Evolutionary conservation across 306 rosid species (phyloP).

Genomic region (Clitoria ternatea): DNA sequence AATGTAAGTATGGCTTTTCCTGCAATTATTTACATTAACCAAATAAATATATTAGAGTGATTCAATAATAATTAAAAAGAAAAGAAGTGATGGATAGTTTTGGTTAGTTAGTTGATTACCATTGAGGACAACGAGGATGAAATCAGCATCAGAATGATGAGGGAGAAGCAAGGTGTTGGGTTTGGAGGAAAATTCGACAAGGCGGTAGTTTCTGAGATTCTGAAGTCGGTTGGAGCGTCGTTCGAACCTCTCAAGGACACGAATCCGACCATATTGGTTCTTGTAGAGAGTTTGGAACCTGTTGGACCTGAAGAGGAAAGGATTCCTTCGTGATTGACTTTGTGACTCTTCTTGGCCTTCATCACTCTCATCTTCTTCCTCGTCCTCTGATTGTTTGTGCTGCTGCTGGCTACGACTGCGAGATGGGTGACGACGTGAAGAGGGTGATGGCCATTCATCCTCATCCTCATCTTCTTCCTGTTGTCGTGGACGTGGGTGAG

Average conservation of each 20-base stretch:
- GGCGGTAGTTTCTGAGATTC: conserved; percentile 13
- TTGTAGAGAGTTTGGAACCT: too few relatives aligned
- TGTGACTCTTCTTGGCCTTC: too few relatives aligned
- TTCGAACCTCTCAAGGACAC: too few relatives aligned
- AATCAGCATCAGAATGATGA: conserved; percentile 28
- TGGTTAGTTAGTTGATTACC: neutral
- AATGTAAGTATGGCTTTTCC: conserved; percentile 15
- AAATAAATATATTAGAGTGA: neutral
- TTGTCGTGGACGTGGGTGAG: neutral
- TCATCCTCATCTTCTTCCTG: too few relatives aligned
- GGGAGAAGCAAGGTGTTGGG: conserved; percentile 29
- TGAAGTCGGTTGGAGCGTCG: neutral
- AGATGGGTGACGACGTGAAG: too few relatives aligned
- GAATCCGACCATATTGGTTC: conserved; percentile 16
- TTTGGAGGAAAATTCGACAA: neutral
- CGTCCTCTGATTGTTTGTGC: neutral
- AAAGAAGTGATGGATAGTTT: too few relatives aligned
- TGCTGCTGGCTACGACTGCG: neutral
- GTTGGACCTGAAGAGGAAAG: too few relatives aligned
- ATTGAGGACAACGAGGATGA: neutral
- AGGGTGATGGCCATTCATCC: too few relatives aligned
- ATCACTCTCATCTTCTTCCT: neutral
- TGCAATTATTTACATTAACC: too few relatives aligned
- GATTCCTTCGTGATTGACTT: too few relatives aligned
- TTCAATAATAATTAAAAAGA: too few relatives aligned